Evolutionary conservation across 2,329 filamentous ascomycete genomes (phyloP).

Genomic region (Beauveria sp.): DNA sequence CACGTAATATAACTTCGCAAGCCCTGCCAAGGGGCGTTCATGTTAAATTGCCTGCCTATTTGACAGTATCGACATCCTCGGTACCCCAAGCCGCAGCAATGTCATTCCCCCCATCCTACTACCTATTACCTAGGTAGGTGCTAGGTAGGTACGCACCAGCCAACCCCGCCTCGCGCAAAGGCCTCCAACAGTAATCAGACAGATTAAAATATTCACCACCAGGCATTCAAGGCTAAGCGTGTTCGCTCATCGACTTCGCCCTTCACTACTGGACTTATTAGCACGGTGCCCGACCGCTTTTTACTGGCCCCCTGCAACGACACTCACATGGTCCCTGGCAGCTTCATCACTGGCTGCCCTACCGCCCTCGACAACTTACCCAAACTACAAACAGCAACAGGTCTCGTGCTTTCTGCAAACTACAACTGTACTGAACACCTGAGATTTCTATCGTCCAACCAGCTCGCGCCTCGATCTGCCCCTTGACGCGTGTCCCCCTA

Average conservation of each 20-base stretch:
- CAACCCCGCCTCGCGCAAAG: neutral
- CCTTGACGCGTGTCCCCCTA: neutral
- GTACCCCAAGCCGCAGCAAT: neutral
- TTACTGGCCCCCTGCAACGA: slow-evolving; percentile 10
- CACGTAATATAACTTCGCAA: no score
- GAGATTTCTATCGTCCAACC: slow-evolving; percentile 6
- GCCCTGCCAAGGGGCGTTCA: no score
- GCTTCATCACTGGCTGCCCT: slow-evolving; percentile 24
- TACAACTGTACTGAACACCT: slow-evolving; percentile 14
- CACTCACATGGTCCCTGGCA: slow-evolving; percentile 23
- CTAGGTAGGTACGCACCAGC: neutral
- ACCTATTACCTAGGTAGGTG: no score
- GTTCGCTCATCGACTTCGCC: neutral
- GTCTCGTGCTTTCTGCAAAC: slow-evolving; percentile 29
- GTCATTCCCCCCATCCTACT: neutral
- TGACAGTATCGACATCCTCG: neutral
- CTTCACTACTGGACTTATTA: neutral
- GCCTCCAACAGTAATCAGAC: neutral
- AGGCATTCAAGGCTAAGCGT: neutral
- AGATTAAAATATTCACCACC: neutral
- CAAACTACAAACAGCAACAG: slow-evolving; percentile 29
- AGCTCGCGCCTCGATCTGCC: slow-evolving; percentile 9
- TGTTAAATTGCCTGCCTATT: neutral
- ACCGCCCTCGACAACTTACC: slow-evolving; percentile 19
- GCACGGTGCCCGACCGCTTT: slow-evolving; percentile 2